phyloP scores from a whole-genome alignment of 2,329 filamentous ascomycete species.

The Ceratocystis colombiana region DNA sequence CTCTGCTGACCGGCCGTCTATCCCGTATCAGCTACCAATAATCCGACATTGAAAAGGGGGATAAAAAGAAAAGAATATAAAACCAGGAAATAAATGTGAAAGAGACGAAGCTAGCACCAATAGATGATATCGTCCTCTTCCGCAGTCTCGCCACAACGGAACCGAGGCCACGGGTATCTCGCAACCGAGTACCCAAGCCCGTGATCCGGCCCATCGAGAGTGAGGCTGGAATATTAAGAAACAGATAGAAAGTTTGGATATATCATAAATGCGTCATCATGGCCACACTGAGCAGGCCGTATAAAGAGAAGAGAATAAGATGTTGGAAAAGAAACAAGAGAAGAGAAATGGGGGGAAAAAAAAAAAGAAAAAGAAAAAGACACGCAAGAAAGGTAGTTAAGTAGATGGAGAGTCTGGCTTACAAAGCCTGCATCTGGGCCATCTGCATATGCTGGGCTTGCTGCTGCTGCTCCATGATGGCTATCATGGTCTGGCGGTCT shows the following conservation, averaged over 20 bases:
- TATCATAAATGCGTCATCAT: constrained; percentile 13
- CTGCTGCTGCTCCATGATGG: constrained; percentile 14
- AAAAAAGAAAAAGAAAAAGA: constrained; percentile 12
- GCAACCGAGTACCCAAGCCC: constrained; percentile 12
- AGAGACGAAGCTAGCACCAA: not conserved
- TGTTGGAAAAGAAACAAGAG: constrained; percentile 22
- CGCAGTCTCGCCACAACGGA: not conserved
- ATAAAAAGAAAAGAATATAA: constrained; percentile 2
- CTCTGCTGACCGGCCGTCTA: not conserved
- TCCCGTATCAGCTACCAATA: not conserved
- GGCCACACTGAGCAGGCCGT: constrained; percentile 8
- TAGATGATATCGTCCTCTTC: constrained; percentile 1
- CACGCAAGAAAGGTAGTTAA: not conserved
- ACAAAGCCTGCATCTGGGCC: constrained; percentile 5
- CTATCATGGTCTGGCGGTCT: constrained; percentile 48
- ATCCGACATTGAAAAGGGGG: not conserved
- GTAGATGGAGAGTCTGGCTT: not conserved
- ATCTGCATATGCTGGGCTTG: constrained; percentile 4
- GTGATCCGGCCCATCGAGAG: not conserved
- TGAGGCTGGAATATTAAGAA: constrained; percentile 8
- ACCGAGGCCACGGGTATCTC: not conserved
- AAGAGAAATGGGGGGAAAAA: constrained; percentile 18
- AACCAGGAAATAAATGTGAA: not conserved
- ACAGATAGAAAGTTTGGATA: constrained; percentile 5
- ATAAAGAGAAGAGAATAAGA: constrained; percentile 4